Percentiles rank a stretch among this genome's conserved stretches.
These are phyloP conservation scores for Arthrobotrys conoides DNA, from an alignment of 2,329 filamentous ascomycete genomes.

Conservation along the genomic window DNA sequence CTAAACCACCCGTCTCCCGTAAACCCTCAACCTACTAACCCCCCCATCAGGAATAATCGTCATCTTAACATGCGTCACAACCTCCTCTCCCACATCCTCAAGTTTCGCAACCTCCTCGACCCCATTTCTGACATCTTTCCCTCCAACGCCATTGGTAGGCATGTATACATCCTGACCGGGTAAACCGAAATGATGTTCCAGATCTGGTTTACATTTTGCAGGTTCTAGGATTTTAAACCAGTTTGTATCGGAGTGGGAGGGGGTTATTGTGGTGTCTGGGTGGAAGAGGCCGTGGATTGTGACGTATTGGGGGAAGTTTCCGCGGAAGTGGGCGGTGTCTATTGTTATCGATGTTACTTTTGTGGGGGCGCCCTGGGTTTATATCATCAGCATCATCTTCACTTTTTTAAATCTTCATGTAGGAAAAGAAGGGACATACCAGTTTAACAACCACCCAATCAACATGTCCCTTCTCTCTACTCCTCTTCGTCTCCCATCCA, in stretches of 20 bases:
- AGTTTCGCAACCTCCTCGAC: conserved; percentile 64
- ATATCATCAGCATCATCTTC: neutral
- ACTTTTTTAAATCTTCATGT: too few relatives aligned
- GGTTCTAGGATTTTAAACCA: conserved; percentile 73
- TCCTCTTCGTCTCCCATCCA: conserved; percentile 87
- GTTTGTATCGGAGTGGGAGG: conserved; percentile 64
- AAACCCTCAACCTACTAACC: conserved; percentile 86
- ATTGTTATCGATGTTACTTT: conserved; percentile 72
- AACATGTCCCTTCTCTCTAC: conserved; percentile 78
- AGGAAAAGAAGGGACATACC: conserved; percentile 45
- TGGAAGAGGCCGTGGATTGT: conserved; percentile 74
- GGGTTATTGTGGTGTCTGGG: conserved; percentile 38
- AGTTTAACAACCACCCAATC: conserved; percentile 86
- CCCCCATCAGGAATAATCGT: conserved; percentile 94
- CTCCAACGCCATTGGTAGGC: conserved; percentile 43
- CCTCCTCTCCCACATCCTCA: conserved; percentile 68
- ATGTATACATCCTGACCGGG: conserved; percentile 62
- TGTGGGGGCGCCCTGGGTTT: conserved; percentile 42
- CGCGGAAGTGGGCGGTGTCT: conserved; percentile 86
- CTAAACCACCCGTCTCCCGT: conserved; percentile 73
- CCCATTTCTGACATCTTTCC: conserved; percentile 6
- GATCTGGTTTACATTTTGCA: conserved; percentile 46
- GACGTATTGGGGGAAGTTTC: conserved; percentile 85
- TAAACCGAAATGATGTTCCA: conserved; percentile 46
- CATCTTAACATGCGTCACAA: conserved; percentile 87